Percentiles rank a stretch among this genome's conserved stretches.
Conservation (phyloP, 139 green algal species). For the Marvania coccoides region DNA sequence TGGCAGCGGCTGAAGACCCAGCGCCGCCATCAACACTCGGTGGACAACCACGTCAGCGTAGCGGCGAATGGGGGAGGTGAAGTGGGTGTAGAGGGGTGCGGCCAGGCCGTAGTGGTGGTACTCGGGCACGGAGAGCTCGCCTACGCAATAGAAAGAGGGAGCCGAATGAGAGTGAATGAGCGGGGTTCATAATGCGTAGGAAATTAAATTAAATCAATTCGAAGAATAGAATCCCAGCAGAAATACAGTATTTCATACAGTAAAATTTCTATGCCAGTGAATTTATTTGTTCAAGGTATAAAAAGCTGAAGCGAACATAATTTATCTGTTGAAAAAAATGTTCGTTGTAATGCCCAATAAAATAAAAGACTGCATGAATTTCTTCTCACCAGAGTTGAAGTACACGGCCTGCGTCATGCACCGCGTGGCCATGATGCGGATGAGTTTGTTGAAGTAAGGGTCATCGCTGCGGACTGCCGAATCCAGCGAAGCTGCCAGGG, state of each 20-base stretch:
- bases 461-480: slow-evolving; percentile 58
- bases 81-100: slow-evolving; percentile 92
- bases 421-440: slow-evolving; percentile 94
- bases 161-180: too few species aligned
- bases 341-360: too few species aligned
- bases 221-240: too few species aligned
- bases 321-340: too few species aligned
- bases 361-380: too few species aligned
- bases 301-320: too few species aligned
- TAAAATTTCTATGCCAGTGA: too few species aligned
- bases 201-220: too few species aligned
- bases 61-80: slow-evolving; percentile 90
- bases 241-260: too few species aligned
- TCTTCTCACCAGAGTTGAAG: slow-evolving; percentile 55
- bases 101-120: slow-evolving; percentile 92
- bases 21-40: slow-evolving; percentile 69
- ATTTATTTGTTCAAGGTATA: too few species aligned
- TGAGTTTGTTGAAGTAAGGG: slow-evolving; percentile 95
- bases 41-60: slow-evolving; percentile 94
- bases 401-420: slow-evolving; percentile 94
- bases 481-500: slow-evolving; percentile 73
- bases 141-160: too few species aligned
- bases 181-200: too few species aligned
- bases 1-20: slow-evolving; percentile 67
- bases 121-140: slow-evolving; percentile 37